These are phyloP conservation scores for Didymosphaeria variabile DNA, from an alignment of 2,329 filamentous ascomycete species.

Conservation along the genomic window DNA sequence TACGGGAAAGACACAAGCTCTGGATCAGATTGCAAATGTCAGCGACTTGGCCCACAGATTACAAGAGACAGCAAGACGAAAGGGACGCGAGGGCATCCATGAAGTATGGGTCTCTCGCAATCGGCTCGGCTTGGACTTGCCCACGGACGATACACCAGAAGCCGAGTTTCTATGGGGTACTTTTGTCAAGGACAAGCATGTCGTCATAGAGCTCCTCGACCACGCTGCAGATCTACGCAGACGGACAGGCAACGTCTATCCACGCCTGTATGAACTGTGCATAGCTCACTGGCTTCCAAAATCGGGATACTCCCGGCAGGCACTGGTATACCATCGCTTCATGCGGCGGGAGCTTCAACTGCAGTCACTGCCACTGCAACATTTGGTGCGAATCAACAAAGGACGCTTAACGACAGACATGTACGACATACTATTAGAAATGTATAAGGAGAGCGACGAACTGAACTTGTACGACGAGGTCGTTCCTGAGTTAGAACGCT, in stretches of 20 bases:
- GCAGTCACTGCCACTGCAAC: constrained; percentile 36
- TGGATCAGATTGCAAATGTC: constrained; percentile 23
- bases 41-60: constrained; percentile 54
- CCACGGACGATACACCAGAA: constrained; percentile 46
- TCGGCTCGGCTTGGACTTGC: constrained; percentile 49
- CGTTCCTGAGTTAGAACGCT: constrained; percentile 41
- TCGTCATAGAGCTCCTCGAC: constrained; percentile 50
- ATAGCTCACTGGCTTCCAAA: constrained; percentile 52
- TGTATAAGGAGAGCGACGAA: constrained; percentile 51
- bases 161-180: constrained; percentile 57
- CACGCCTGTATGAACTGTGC: constrained; percentile 55
- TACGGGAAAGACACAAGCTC: constrained; percentile 10
- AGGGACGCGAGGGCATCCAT: constrained; percentile 53
- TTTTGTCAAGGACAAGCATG: constrained; percentile 50
- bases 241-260: constrained; percentile 45
- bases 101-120: constrained; percentile 53
- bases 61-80: constrained; percentile 51
- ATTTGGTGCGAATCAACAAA: constrained; percentile 24
- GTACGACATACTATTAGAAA: constrained; percentile 41
- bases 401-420: constrained; percentile 24
- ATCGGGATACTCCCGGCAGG: constrained; percentile 19
- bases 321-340: constrained; percentile 36
- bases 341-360: constrained; percentile 36
- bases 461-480: constrained; percentile 54
- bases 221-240: constrained; percentile 55